A percentile compares a stretch with the other conserved stretches of the same genome.
Conservation (phyloP, 192 early-diverging fungal species). For the Entomortierella parvispora region DNA sequence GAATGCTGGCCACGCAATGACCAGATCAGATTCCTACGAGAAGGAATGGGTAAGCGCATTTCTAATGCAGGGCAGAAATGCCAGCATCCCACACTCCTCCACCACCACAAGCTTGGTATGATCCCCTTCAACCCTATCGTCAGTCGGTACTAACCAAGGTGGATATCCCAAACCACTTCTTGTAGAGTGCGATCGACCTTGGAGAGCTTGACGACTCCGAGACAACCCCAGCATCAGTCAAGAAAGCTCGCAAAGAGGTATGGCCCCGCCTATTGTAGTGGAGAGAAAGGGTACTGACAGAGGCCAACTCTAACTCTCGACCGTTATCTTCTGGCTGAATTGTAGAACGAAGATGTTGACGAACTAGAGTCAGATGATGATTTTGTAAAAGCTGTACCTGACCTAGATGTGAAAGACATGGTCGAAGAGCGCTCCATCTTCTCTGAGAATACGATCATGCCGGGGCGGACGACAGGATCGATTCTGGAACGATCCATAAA, state of each 20-base stretch:
- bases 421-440: no score
- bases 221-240: background rate
- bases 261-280: no score
- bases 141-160: no score
- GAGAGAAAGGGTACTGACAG: background rate
- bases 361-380: no score
- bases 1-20: background rate
- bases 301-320: background rate
- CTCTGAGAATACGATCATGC: no score
- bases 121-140: background rate
- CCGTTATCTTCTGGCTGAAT: background rate
- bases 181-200: slow-evolving; percentile 23
- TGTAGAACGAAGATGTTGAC: no score
- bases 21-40: slow-evolving; percentile 35
- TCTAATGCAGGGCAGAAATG: background rate
- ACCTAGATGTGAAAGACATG: no score
- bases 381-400: no score
- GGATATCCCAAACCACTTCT: background rate
- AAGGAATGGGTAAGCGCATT: slow-evolving; percentile 33
- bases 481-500: background rate
- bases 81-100: background rate
- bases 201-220: slow-evolving; percentile 22
- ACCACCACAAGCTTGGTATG: no score
- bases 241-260: slow-evolving; percentile 42
- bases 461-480: background rate